These are phyloP conservation scores for Cudoniella acicularis DNA, from an alignment of 495 filamentous ascomycete species.

Conservation along the genomic window DNA sequence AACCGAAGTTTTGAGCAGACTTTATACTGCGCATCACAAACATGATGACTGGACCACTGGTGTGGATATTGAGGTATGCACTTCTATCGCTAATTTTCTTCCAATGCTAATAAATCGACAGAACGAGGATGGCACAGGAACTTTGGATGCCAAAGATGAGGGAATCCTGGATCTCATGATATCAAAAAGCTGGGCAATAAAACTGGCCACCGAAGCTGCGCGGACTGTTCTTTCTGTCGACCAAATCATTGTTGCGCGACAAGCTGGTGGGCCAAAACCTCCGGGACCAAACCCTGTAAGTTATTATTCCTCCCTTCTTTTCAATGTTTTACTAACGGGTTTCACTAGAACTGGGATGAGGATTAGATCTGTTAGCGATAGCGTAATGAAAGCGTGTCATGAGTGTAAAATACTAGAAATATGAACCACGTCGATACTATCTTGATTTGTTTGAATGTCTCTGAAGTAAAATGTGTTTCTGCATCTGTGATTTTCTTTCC, in stretches of 20 bases:
- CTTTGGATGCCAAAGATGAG: constrained; percentile 80
- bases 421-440: background rate
- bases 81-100: constrained; percentile 1
- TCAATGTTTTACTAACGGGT: constrained; percentile 27
- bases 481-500: too few relatives aligned
- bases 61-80: constrained; percentile 83
- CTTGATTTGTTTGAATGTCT: background rate
- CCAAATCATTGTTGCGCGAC: constrained; percentile 97
- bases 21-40: constrained; percentile 92
- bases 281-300: constrained; percentile 76
- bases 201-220: constrained; percentile 90
- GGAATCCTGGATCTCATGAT: constrained; percentile 90
- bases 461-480: background rate
- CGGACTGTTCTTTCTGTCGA: constrained; percentile 95
- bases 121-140: constrained; percentile 74
- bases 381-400: constrained; percentile 1
- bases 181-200: constrained; percentile 93
- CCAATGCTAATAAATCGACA: constrained; percentile 28
- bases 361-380: constrained; percentile 51
- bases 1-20: constrained; percentile 83
- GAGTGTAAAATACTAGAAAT: constrained; percentile 15
- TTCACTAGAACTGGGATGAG: constrained; percentile 83
- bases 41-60: constrained; percentile 83
- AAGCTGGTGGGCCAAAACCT: constrained; percentile 95
- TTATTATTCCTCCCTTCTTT: background rate